phyloP scores from a whole-genome alignment of 2,329 filamentous ascomycete genomes.

The Cadophora sp. region DNA sequence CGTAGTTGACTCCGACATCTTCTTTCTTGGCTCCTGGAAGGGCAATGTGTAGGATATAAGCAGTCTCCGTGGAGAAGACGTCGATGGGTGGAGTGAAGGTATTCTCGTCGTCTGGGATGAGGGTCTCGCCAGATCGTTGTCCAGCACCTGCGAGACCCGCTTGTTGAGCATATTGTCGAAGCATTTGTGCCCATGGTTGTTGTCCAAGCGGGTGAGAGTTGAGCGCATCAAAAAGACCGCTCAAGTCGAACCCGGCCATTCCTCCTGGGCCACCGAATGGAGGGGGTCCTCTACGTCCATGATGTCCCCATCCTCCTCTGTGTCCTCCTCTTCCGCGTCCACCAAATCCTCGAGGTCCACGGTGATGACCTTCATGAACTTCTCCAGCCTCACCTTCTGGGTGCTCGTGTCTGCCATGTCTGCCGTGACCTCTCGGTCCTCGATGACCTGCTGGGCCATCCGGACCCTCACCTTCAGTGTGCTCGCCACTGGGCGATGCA shows the following conservation, averaged over 20 bases:
- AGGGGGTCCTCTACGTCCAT: conserved; percentile 34
- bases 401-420: conserved; percentile 18
- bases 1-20: conserved; percentile 79
- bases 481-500: conserved; percentile 24
- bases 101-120: conserved; percentile 43
- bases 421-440: conserved; percentile 14
- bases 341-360: conserved; percentile 16
- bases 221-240: conserved; percentile 38
- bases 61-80: conserved; percentile 71
- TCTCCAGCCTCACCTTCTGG: conserved; percentile 22
- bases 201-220: conserved; percentile 38
- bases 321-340: conserved; percentile 25
- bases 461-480: conserved; percentile 21
- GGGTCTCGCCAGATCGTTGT: conserved; percentile 37
- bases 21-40: conserved; percentile 82
- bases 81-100: conserved; percentile 73
- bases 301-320: conserved; percentile 31
- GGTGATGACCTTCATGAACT: conserved; percentile 14
- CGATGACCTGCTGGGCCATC: conserved; percentile 11
- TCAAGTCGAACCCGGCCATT: conserved; percentile 41
- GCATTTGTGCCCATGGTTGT: conserved; percentile 40
- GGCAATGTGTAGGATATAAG: conserved; percentile 74
- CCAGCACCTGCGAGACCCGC: conserved; percentile 31
- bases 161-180: conserved; percentile 39
- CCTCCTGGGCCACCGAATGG: conserved; percentile 34